phyloP scores from a whole-genome alignment of 192 early-diverging fungal species.

The Rhizophagus clarus region DNA sequence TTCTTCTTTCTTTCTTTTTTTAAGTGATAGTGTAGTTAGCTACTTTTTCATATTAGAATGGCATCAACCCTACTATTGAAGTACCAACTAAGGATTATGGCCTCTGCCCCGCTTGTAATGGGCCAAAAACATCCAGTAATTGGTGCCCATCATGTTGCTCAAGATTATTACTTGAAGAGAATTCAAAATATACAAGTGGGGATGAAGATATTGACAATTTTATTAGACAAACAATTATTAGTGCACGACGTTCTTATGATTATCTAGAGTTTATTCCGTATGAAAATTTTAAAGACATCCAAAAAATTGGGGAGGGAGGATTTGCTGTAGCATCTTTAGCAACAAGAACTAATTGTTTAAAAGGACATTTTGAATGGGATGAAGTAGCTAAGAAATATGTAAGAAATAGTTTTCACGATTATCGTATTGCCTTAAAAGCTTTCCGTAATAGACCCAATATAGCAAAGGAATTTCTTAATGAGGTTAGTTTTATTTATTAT shows the following conservation, averaged over 20 bases:
- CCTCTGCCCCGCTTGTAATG: background rate
- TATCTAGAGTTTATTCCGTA: constrained; percentile 9
- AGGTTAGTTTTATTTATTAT: constrained; percentile 11
- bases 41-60: no score
- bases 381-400: background rate
- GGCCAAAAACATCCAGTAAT: background rate
- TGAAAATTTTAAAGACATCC: constrained; percentile 24
- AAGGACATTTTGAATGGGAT: constrained; percentile 4
- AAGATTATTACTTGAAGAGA: background rate
- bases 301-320: constrained; percentile 24
- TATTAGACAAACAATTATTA: background rate
- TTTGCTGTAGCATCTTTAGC: constrained; percentile 19
- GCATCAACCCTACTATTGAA: no score
- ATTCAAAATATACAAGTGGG: background rate
- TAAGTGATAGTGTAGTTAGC: no score
- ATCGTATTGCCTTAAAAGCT: background rate
- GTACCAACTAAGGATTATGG: background rate
- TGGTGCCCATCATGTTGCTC: background rate
- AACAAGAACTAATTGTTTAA: background rate
- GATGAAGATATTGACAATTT: background rate
- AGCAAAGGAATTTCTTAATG: background rate
- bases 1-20: no score
- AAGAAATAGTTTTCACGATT: background rate
- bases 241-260: background rate
- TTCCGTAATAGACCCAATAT: background rate